Percentiles rank a stretch among this genome's conserved stretches.
Evolutionary conservation across 495 filamentous ascomycete species (phyloP).

Genomic region (Neurospora pannonica): DNA sequence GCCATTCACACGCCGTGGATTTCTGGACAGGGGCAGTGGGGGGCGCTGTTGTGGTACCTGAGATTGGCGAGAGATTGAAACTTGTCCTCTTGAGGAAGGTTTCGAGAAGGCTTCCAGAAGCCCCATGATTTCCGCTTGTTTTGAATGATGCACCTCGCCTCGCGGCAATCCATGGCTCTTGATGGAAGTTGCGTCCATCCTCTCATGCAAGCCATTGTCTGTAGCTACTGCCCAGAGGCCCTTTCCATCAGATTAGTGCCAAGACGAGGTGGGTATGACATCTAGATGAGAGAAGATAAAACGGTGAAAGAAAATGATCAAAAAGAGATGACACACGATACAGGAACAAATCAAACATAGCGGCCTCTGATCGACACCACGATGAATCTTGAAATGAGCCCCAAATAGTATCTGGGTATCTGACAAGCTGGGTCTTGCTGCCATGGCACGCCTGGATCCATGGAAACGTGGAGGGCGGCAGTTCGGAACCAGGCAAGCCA

Average conservation of each 20-base stretch:
- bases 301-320: background rate
- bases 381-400: background rate
- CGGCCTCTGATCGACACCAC: background rate
- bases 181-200: background rate
- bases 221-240: background rate
- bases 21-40: background rate
- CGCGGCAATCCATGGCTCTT: background rate
- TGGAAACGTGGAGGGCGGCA: background rate
- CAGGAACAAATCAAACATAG: background rate
- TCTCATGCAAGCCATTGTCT: background rate
- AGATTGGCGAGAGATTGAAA: background rate
- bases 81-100: background rate
- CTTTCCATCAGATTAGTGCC: background rate
- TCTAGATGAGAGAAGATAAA: background rate
- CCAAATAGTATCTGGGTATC: background rate
- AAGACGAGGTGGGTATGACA: background rate
- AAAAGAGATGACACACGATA: background rate
- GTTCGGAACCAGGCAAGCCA: background rate
- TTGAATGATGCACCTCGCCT: background rate
- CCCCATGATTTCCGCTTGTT: background rate
- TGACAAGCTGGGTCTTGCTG: background rate
- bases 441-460: background rate
- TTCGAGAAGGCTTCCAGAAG: background rate
- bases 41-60: background rate
- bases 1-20: background rate